Conservation (phyloP, 805 yeast species). For the Candida suzukii region DNA sequence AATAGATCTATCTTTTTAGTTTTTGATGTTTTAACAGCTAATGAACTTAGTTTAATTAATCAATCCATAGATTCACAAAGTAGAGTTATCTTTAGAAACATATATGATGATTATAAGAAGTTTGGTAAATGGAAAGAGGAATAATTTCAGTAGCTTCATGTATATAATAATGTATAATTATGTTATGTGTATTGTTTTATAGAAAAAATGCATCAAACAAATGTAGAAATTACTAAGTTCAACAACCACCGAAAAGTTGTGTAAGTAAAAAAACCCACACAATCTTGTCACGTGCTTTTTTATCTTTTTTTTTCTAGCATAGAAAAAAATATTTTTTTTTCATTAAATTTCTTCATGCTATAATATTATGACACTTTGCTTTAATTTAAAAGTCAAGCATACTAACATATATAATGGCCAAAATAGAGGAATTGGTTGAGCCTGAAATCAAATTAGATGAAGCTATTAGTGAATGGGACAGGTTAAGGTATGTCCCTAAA, state of each 20-base stretch:
- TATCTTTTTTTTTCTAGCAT: too few relatives aligned
- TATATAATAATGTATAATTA: background rate
- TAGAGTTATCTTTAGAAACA: constrained; percentile 53
- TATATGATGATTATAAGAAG: constrained; percentile 68
- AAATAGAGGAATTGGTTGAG: constrained; percentile 20
- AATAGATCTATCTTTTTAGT: constrained; percentile 51
- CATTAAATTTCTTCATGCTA: too few relatives aligned
- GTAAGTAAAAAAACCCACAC: too few relatives aligned
- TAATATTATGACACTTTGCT: too few relatives aligned
- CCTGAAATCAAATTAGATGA: constrained; percentile 9
- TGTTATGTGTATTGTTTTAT: too few relatives aligned
- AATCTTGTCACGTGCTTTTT: too few relatives aligned
- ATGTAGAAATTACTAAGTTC: too few relatives aligned
- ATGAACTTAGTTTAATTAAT: constrained; percentile 58
- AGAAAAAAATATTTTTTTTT: too few relatives aligned
- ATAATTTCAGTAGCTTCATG: constrained; percentile 12
- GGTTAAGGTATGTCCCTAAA: constrained; percentile 17
- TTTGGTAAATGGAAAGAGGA: constrained; percentile 78
- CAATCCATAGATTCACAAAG: constrained; percentile 64
- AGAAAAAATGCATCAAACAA: too few relatives aligned
- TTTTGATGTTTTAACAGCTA: constrained; percentile 61
- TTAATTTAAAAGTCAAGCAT: too few relatives aligned
- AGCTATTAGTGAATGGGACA: constrained; percentile 26
- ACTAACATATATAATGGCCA: constrained; percentile 16
- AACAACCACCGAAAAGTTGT: too few relatives aligned